A percentile compares a stretch with the other conserved stretches of the same genome.
Evolutionary conservation across 2,329 filamentous ascomycete genomes (phyloP).

Genomic region (Pseudogymnoascus sp.): DNA sequence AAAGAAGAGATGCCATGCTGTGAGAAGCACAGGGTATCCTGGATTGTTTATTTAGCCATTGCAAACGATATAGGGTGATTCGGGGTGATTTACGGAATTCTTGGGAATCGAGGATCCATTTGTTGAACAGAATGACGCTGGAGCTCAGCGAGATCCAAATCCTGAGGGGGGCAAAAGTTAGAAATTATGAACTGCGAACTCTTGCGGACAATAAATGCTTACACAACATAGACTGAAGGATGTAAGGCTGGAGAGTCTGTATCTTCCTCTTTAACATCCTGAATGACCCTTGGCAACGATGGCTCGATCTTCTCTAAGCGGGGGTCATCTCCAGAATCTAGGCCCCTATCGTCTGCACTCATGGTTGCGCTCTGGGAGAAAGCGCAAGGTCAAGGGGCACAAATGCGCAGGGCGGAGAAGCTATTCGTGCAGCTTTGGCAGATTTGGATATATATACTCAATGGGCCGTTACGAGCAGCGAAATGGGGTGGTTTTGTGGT

Average conservation of each 20-base stretch:
- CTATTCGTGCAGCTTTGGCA: neutral
- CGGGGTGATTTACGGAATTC: slow-evolving; percentile 63
- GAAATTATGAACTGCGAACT: slow-evolving; percentile 17
- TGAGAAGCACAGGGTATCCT: slow-evolving; percentile 75
- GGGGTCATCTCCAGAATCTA: slow-evolving; percentile 65
- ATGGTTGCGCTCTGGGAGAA: slow-evolving; percentile 40
- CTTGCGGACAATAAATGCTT: slow-evolving; percentile 32
- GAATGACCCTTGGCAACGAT: slow-evolving; percentile 76
- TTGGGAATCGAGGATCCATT: slow-evolving; percentile 85
- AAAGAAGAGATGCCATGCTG: slow-evolving; percentile 92
- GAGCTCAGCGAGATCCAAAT: slow-evolving; percentile 90
- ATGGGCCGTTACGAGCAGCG: slow-evolving; percentile 19
- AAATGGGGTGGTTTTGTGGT: slow-evolving; percentile 12
- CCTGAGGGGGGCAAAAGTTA: slow-evolving; percentile 40
- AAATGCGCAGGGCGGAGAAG: neutral
- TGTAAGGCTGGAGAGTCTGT: slow-evolving; percentile 33
- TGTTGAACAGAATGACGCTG: slow-evolving; percentile 97
- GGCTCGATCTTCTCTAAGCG: slow-evolving; percentile 67
- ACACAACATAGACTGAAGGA: slow-evolving; percentile 76
- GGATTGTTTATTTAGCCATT: slow-evolving; percentile 29
- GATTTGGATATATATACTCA: slow-evolving; percentile 11
- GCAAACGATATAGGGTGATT: neutral
- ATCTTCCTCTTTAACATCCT: slow-evolving; percentile 39
- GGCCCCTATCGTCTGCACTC: slow-evolving; percentile 71
- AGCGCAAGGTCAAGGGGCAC: slow-evolving; percentile 17